phyloP scores from a whole-genome alignment of 1,139 yeast genomes.

The Zygotorulaspora mrakii region DNA sequence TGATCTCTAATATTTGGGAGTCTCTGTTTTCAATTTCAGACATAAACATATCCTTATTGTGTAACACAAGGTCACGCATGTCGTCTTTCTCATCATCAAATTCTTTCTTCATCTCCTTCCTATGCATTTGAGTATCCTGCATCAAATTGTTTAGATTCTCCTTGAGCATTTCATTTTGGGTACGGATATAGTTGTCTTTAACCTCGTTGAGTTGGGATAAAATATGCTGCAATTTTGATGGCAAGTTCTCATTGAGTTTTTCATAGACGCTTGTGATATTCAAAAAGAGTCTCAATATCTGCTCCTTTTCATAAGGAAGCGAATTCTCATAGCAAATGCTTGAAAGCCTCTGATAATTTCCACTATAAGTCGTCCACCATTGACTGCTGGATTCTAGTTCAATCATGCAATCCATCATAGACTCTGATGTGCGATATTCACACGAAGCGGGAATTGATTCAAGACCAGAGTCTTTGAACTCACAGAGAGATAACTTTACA shows the following conservation, averaged over 20 bases:
- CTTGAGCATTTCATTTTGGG: constrained; percentile 13
- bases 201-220: constrained; percentile 11
- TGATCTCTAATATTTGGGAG: constrained; percentile 12
- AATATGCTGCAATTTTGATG: constrained; percentile 10
- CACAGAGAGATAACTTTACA: constrained; percentile 50
- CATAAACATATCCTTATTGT: constrained; percentile 10
- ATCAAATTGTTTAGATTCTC: constrained; percentile 10
- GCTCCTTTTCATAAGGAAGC: constrained; percentile 51
- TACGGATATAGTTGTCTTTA: constrained; percentile 11
- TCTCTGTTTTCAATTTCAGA: constrained; percentile 11
- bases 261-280: constrained; percentile 44
- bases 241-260: constrained; percentile 26
- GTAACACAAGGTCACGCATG: constrained; percentile 9
- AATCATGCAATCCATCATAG: constrained; percentile 40
- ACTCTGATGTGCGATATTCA: constrained; percentile 15
- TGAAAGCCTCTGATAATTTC: constrained; percentile 50
- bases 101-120: constrained; percentile 19
- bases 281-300: constrained; percentile 44
- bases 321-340: constrained; percentile 50
- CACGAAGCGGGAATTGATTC: constrained; percentile 22
- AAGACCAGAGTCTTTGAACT: constrained; percentile 45
- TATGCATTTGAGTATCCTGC: constrained; percentile 10
- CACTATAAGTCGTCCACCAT: constrained; percentile 61
- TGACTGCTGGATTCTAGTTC: constrained; percentile 46
- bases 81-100: constrained; percentile 17